Evolutionary conservation across 768 basidiomycete genomes (phyloP).

Genomic region (Suillus tomentosus): DNA sequence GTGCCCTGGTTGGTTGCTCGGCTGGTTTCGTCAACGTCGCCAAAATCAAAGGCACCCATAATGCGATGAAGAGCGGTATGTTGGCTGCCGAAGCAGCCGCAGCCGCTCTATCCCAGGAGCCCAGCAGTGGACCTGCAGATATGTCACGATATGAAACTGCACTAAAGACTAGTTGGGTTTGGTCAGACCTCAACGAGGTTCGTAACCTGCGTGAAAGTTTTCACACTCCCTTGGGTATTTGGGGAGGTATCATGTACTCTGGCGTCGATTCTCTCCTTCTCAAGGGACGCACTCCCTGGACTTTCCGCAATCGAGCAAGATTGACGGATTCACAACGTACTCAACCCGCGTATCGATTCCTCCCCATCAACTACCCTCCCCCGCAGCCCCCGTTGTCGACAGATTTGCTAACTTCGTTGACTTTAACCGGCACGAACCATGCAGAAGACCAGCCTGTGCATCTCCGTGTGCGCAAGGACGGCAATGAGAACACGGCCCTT

Average conservation of each 20-base stretch:
- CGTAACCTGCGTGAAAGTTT: constrained; percentile 92
- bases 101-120: constrained; percentile 47
- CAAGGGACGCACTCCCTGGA: constrained; percentile 90
- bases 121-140: constrained; percentile 42
- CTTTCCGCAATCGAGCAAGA: constrained; percentile 66
- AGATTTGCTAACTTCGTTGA: constrained; percentile 87
- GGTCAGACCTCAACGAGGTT: constrained; percentile 86
- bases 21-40: constrained; percentile 96
- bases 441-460: constrained; percentile 96
- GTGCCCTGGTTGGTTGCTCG: constrained; percentile 91
- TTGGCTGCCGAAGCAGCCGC: constrained; percentile 90
- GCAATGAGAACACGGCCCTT: constrained; percentile 43
- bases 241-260: constrained; percentile 87
- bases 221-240: constrained; percentile 74
- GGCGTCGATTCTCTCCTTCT: constrained; percentile 86
- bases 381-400: constrained; percentile 91
- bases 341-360: constrained; percentile 59
- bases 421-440: constrained; percentile 93
- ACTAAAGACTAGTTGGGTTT: constrained; percentile 80
- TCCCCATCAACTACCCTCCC: constrained; percentile 82
- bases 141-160: constrained; percentile 73
- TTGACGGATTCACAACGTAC: constrained; percentile 72
- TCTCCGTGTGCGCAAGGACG: constrained; percentile 59
- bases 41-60: constrained; percentile 98
- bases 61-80: constrained; percentile 99